phyloP scores from a whole-genome alignment of 192 early-diverging fungal genomes.

The Coemansia sp. region DNA sequence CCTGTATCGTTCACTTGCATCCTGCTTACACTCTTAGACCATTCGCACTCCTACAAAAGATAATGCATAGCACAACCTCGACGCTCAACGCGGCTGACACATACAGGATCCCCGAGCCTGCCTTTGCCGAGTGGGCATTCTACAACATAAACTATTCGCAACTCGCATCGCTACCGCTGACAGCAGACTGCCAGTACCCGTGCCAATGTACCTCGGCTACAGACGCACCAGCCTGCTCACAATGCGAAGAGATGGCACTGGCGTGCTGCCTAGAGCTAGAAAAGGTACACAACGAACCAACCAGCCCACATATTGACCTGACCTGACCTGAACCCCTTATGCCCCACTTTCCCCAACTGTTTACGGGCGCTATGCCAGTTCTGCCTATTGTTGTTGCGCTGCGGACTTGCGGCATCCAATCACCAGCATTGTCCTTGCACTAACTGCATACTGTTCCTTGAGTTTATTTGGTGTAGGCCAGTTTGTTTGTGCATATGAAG shows the following conservation, averaged over 20 bases:
- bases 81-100: conserved; percentile 7
- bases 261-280: conserved; percentile 34
- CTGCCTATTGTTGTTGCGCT: neutral
- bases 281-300: conserved; percentile 30
- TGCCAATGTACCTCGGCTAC: conserved; percentile 7
- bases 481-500: conserved; percentile 45
- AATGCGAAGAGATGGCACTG: conserved; percentile 29
- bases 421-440: neutral
- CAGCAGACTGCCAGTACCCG: conserved; percentile 11
- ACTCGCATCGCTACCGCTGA: conserved; percentile 23
- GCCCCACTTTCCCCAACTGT: conserved; percentile 4
- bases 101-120: conserved; percentile 35
- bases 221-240: conserved; percentile 3
- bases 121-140: conserved; percentile 51
- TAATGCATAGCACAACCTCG: neutral
- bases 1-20: neutral
- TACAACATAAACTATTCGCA: conserved; percentile 41
- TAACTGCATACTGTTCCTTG: neutral
- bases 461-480: conserved; percentile 25
- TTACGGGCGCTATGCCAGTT: neutral
- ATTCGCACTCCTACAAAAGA: neutral
- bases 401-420: neutral
- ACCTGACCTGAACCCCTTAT: neutral
- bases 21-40: neutral
- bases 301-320: neutral